phyloP scores from a whole-genome alignment of 495 filamentous ascomycete genomes.

The Parachaetomium inaequale region DNA sequence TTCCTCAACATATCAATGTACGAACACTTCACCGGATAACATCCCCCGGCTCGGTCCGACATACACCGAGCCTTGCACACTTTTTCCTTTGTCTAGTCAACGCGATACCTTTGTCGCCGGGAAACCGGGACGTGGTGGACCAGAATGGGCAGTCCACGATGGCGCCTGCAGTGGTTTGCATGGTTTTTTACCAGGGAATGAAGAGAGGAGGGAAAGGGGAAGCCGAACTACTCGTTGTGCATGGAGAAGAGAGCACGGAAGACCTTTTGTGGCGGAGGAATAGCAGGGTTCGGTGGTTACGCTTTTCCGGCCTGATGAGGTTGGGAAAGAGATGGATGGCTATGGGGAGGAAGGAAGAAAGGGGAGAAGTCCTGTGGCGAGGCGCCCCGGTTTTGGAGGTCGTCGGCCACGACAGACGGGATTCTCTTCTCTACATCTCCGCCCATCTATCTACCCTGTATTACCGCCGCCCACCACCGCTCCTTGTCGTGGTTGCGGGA shows the following conservation, averaged over 20 bases:
- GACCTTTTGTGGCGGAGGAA: slow-evolving; percentile 5
- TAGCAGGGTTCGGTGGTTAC: slow-evolving; percentile 13
- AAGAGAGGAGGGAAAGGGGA: neutral
- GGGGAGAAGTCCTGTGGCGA: neutral
- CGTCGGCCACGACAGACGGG: neutral
- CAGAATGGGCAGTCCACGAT: slow-evolving; percentile 9
- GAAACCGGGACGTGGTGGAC: slow-evolving; percentile 13
- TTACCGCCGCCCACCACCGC: neutral
- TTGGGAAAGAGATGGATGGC: slow-evolving; percentile 8
- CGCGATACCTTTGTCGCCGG: slow-evolving; percentile 8
- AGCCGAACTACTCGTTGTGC: neutral
- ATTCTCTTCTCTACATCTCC: neutral
- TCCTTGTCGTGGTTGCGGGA: slow-evolving; percentile 2
- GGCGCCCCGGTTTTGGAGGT: neutral
- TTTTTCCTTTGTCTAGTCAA: slow-evolving; percentile 24
- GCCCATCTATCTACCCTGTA: slow-evolving; percentile 14
- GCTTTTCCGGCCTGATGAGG: slow-evolving; percentile 2
- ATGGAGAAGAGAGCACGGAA: slow-evolving; percentile 1
- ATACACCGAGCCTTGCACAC: slow-evolving; percentile 15
- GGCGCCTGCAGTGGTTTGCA: slow-evolving; percentile 23
- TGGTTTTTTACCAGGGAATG: slow-evolving; percentile 4
- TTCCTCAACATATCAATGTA: slow-evolving; percentile 13
- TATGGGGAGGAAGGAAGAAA: slow-evolving; percentile 5
- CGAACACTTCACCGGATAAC: slow-evolving; percentile 15
- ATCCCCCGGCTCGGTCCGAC: slow-evolving; percentile 23